Evolutionary conservation across 2,329 filamentous ascomycete species (phyloP), one percentile per base, ranked within the genome.

Genomic region (Fusarium globosum): DNA sequence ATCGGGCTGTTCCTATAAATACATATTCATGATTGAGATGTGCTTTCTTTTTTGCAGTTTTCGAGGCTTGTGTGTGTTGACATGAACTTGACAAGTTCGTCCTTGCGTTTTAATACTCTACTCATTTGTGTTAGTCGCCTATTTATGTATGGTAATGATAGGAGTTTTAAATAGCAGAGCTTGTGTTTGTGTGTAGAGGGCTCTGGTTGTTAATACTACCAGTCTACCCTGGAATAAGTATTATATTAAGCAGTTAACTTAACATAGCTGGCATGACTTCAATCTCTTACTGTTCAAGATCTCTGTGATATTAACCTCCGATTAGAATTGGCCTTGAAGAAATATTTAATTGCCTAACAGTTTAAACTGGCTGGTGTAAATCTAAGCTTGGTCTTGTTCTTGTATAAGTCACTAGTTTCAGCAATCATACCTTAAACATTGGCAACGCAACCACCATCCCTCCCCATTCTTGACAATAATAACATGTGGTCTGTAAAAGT

Each of bases 1-100:
- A 81, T 83, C 78, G 81, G 81, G 81, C 81, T 82, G 43, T 82
- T 82, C 80, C 80, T 82, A 82, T 81, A 78, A 58, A 30, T 35
- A 49, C 46, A 76, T 58, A 70, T 66, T 68, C 67, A 70, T 65
- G 71, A 77, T 78, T 78, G 74, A 77, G 74, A 74, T 66, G 69
- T 76, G 67, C 72, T 74, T 53, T 70, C 8, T 16, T 65, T 73
- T 77, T 76, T 71, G 48, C 15, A 14, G 18, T 36, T 48, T 23
- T 28, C 2, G 8, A 15, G 23, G 4, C 6, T 28, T 21, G 8
- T 15, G 20, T 46, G 43, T 33, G 2, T 28, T 28, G 13, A 15
- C 43, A 46, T 46, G 9, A 21, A 28, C 13, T 15, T 0, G 0
- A 15, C 20, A 15, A 28, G 13, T 28, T 15, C 4, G 3, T 11